Conservation (phyloP, 495 filamentous ascomycete species). For the Ramalina intermedia region DNA sequence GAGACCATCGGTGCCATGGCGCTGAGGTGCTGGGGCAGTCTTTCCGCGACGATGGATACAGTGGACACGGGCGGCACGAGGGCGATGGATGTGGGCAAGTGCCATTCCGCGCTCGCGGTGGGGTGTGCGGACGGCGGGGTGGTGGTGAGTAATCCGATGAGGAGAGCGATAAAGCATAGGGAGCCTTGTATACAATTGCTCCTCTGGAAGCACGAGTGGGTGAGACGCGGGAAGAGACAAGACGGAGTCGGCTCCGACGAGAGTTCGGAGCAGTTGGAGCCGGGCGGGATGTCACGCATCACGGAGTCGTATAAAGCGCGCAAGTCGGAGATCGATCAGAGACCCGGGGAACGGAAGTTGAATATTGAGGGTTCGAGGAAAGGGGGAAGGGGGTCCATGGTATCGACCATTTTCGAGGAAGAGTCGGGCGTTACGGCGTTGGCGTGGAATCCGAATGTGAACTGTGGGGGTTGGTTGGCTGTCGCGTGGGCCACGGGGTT, state of each 20-base stretch:
- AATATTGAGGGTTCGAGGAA: slow-evolving; percentile 19
- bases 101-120: slow-evolving; percentile 40
- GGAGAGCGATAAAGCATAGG: slow-evolving; percentile 38
- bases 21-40: slow-evolving; percentile 41
- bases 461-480: slow-evolving; percentile 48
- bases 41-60: slow-evolving; percentile 19
- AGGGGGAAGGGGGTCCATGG: slow-evolving; percentile 23
- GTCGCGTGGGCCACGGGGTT: slow-evolving; percentile 49
- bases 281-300: slow-evolving; percentile 35
- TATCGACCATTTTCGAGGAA: slow-evolving; percentile 44
- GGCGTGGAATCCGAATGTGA: slow-evolving; percentile 53
- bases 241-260: slow-evolving; percentile 29
- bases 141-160: slow-evolving; percentile 39
- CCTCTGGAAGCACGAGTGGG: slow-evolving; percentile 53
- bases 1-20: slow-evolving; percentile 36
- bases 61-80: neutral
- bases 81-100: slow-evolving; percentile 28
- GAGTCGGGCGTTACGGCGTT: slow-evolving; percentile 38
- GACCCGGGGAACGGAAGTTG: slow-evolving; percentile 18
- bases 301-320: slow-evolving; percentile 44
- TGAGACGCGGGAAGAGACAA: slow-evolving; percentile 22
- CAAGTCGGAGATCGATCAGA: slow-evolving; percentile 8
- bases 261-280: slow-evolving; percentile 28
- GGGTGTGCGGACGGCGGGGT: slow-evolving; percentile 45
- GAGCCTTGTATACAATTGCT: slow-evolving; percentile 39